A percentile compares a stretch with the other conserved stretches of the same genome.
Conservation (phyloP, 768 basidiomycete species). For the Steccherinum ochraceum region DNA sequence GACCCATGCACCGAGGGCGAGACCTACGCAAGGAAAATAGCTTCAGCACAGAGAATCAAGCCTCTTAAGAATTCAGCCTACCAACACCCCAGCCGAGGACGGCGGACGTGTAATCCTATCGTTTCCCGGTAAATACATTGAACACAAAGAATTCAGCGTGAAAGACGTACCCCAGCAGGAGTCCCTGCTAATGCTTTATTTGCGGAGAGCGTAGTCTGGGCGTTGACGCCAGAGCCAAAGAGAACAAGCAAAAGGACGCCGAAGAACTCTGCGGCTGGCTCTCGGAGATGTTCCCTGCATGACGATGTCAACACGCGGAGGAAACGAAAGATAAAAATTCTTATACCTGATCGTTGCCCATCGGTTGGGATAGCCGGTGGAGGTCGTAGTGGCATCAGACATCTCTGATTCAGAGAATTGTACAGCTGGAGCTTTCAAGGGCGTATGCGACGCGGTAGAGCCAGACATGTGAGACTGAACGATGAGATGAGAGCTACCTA, state of each 20-base stretch:
- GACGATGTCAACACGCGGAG: background rate
- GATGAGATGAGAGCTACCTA: no score
- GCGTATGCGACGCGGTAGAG: background rate
- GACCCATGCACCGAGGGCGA: constrained; percentile 64
- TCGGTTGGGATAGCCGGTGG: constrained; percentile 39
- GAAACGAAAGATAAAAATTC: background rate
- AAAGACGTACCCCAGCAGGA: constrained; percentile 44
- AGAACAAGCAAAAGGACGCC: constrained; percentile 11
- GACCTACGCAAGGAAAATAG: constrained; percentile 25
- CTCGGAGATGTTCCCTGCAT: constrained; percentile 39
- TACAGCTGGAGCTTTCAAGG: background rate
- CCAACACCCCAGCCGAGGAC: constrained; percentile 53
- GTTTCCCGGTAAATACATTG: background rate
- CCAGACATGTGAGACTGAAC: no score
- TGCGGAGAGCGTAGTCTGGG: constrained; percentile 6
- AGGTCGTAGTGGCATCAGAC: constrained; percentile 5
- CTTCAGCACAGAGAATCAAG: background rate
- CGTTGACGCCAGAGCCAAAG: constrained; percentile 11
- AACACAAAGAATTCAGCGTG: background rate
- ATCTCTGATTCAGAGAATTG: background rate
- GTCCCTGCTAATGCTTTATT: constrained; percentile 3
- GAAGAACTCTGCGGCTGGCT: constrained; percentile 43
- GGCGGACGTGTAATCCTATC: constrained; percentile 41
- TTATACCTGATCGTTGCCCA: constrained; percentile 53
- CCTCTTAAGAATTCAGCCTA: constrained; percentile 6